A percentile compares a stretch with the other conserved stretches of the same genome.
These are phyloP conservation scores for Tetrahymena elliotti DNA, from an alignment of 73 alveolate species.

Conservation along the genomic window DNA sequence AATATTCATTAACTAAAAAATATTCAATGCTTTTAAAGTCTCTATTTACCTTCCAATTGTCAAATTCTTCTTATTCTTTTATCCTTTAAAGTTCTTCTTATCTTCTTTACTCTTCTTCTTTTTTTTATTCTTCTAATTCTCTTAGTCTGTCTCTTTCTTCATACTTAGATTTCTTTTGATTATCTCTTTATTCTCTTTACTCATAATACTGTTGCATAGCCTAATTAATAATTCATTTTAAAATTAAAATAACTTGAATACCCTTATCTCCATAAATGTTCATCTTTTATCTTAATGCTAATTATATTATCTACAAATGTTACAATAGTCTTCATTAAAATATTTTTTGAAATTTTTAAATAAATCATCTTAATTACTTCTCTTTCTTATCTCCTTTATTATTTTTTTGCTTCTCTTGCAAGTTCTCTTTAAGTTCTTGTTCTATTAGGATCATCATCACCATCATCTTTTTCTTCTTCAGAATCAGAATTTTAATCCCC, in stretches of 20 bases:
- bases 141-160: slow-evolving; percentile 39
- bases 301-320: too few species aligned
- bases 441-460: slow-evolving; percentile 5
- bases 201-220: slow-evolving; percentile 36
- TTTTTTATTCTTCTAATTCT: slow-evolving; percentile 48
- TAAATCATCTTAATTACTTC: slow-evolving; percentile 15
- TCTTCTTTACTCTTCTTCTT: slow-evolving; percentile 41
- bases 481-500: slow-evolving; percentile 18
- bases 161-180: slow-evolving; percentile 40
- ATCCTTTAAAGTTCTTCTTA: slow-evolving; percentile 55
- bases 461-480: slow-evolving; percentile 18
- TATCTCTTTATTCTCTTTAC: slow-evolving; percentile 21
- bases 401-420: slow-evolving; percentile 48
- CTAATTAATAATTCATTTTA: not conserved
- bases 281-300: too few species aligned
- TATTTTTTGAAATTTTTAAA: not conserved
- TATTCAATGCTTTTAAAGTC: not conserved
- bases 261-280: too few species aligned
- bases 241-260: not conserved
- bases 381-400: slow-evolving; percentile 38
- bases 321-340: too few species aligned
- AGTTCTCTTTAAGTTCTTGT: slow-evolving; percentile 49
- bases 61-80: slow-evolving; percentile 61
- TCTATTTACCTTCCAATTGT: slow-evolving; percentile 53
- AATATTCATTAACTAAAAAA: not conserved